Base-by-base conservation (phyloP, 768 basidiomycete genomes). In the Filobasidium wieringae region DNA sequence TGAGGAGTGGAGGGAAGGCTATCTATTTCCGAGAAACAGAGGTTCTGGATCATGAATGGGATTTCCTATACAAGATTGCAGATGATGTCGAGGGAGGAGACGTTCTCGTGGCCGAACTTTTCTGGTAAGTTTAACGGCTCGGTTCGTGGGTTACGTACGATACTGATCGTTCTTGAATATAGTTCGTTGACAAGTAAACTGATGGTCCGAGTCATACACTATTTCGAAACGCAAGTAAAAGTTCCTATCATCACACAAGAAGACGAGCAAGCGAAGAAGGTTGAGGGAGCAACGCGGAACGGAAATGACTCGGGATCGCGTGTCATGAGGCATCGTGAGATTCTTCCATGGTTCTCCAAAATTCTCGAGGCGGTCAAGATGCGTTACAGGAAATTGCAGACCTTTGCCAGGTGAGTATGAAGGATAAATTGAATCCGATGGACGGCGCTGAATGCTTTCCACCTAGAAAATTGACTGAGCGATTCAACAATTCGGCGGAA, bases 21-120 rank as follows among this genome's bases (percentile, higher is more conserved):
- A 88, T 92, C 49, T 87, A 93, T 74, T 92, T 97, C 78, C 90
- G 92, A 69, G 95, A 99, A 77, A 95, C 92, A 0, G 93, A 97
- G 71, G 83, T 97, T n/a, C 79, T 99, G 34, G 93, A 99, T 70
- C 84, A 86, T 6, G 91, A 97, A 66, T 93, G 91, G 87, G 85
- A 87, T 19, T 92, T 93, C 22, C 84, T 97, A 74, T 87, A 87
- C 63, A 87, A 88, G 71, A 89, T 93, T 52, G 90, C 89, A 58
- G 78, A 91, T 71, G 87, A 84, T 34, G 85, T 90, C 8, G 78
- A 82, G 19, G 88, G 88, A 4, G 95, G 92, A 24, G 90, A 93
- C 19, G 76, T 86, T 53, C 77, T 93, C 4, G 91, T 99, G 9
- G 92, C 92, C 11, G 93, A 97, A 74, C 88, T 95, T 66, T 81